Conservation (phyloP, 73 alveolate species). For the Strombidium stylifer region DNA sequence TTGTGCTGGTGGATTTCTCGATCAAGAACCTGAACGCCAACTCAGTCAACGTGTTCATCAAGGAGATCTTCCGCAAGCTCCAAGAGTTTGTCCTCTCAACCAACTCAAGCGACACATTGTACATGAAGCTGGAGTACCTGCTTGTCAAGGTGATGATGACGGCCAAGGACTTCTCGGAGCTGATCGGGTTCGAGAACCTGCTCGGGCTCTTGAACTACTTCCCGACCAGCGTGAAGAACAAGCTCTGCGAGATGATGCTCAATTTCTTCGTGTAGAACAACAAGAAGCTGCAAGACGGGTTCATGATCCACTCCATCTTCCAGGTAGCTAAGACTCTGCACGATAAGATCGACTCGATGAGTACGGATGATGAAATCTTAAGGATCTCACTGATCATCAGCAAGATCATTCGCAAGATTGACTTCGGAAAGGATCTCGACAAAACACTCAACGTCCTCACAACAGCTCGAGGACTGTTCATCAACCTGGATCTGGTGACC, state of each 20-base stretch:
- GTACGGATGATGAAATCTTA: conserved; percentile 64
- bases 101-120: conserved; percentile 41
- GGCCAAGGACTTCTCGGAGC: conserved; percentile 73
- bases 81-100: conserved; percentile 47
- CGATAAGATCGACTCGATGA: conserved; percentile 81
- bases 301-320: conserved; percentile 84
- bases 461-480: conserved; percentile 91
- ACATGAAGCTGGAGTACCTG: conserved; percentile 45
- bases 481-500: conserved; percentile 80
- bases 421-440: conserved; percentile 92
- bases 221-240: conserved; percentile 84
- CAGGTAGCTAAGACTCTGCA: conserved; percentile 85
- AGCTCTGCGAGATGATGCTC: conserved; percentile 88
- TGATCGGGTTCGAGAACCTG: conserved; percentile 82
- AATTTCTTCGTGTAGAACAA: conserved; percentile 80
- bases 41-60: conserved; percentile 63
- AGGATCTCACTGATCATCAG: conserved; percentile 68
- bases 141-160: conserved; percentile 61
- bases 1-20: conserved; percentile 71
- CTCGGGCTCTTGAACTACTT: conserved; percentile 85
- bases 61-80: conserved; percentile 65
- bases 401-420: conserved; percentile 77
- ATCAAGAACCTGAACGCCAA: conserved; percentile 66
- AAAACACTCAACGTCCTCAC: conserved; percentile 85
- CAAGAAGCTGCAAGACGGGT: conserved; percentile 84